phyloP scores from a whole-genome alignment of 768 basidiomycete species.

The Ramaria rubella region DNA sequence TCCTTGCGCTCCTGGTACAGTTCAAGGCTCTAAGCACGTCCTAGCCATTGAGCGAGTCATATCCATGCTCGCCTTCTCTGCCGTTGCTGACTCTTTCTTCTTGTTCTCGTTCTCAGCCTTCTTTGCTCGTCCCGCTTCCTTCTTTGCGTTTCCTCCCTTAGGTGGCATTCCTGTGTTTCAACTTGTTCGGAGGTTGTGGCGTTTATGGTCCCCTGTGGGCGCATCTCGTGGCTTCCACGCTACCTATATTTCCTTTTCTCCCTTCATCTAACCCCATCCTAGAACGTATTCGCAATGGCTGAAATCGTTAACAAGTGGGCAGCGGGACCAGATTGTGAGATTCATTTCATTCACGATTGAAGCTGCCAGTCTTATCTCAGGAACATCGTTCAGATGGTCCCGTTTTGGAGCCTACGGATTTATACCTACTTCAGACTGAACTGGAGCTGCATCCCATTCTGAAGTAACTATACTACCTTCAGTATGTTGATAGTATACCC shows the following conservation, averaged over 20 bases:
- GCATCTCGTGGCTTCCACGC: neutral
- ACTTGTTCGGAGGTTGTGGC: neutral
- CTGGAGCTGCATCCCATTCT: constrained; percentile 74
- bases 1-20: constrained; percentile 61
- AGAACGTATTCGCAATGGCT: neutral
- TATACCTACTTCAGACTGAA: constrained; percentile 67
- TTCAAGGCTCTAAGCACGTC: constrained; percentile 6
- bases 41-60: neutral
- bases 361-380: neutral
- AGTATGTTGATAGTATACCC: neutral
- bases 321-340: constrained; percentile 3
- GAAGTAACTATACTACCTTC: constrained; percentile 32
- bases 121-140: constrained; percentile 82
- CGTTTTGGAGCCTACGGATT: constrained; percentile 70
- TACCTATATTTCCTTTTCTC: neutral
- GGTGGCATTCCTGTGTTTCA: constrained; percentile 72
- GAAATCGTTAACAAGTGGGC: constrained; percentile 3
- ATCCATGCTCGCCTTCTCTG: constrained; percentile 45
- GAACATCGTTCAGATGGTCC: constrained; percentile 54
- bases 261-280: neutral
- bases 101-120: constrained; percentile 88
- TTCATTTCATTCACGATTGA: neutral
- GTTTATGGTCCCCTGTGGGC: constrained; percentile 3
- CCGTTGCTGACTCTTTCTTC: constrained; percentile 57
- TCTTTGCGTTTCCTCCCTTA: constrained; percentile 86